A percentile compares a stretch with the other conserved stretches of the same genome.
Conservation (phyloP, 257 asterid genomes). For the Solanum sejunctum region DNA sequence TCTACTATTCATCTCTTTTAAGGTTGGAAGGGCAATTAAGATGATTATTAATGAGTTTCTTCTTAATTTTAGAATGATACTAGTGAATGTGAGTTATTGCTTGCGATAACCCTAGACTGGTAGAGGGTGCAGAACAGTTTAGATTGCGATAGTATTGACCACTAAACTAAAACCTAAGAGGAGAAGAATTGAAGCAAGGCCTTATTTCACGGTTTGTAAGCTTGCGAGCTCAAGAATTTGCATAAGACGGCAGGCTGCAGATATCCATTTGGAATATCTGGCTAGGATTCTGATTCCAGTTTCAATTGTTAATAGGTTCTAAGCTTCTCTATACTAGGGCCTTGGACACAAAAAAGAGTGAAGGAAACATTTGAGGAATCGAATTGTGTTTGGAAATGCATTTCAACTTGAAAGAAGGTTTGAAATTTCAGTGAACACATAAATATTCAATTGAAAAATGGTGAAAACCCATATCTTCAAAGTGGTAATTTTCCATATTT, state of each 20-base stretch:
- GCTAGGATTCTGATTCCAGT: background rate
- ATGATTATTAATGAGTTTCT: background rate
- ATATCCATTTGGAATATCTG: background rate
- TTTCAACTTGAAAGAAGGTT: background rate
- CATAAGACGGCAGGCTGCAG: background rate
- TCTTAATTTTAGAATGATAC: background rate
- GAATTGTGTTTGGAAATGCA: background rate
- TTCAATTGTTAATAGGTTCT: background rate
- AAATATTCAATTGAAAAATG: too few relatives aligned
- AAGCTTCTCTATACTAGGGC: background rate
- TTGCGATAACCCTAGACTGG: background rate
- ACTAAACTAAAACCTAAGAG: background rate
- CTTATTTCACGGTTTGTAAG: background rate
- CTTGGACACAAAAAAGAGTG: background rate
- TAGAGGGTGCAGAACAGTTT: background rate
- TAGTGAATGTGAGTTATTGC: background rate
- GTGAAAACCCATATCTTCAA: too few relatives aligned
- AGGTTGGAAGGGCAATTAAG: background rate
- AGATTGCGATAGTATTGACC: background rate
- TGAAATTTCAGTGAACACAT: background rate
- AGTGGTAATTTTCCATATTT: too few relatives aligned
- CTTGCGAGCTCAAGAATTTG: background rate
- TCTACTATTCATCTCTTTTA: background rate
- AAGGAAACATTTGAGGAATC: background rate
- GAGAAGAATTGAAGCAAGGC: background rate